Conservation (phyloP, 768 basidiomycete genomes). For the Russula griseocarnosa region DNA sequence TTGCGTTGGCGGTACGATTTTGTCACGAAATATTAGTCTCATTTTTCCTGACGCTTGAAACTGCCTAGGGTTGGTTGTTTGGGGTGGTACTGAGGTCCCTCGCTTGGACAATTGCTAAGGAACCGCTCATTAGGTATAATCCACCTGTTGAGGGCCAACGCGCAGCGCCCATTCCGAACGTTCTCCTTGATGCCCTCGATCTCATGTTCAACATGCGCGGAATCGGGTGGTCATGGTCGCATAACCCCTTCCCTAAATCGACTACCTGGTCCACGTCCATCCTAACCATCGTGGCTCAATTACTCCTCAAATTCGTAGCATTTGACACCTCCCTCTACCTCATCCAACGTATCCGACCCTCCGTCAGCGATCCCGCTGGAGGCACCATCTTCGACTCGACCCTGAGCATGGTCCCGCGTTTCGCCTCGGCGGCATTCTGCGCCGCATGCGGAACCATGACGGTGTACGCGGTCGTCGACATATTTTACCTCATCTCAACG, state of each 20-base stretch:
- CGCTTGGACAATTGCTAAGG: slow-evolving; percentile 16
- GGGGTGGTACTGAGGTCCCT: slow-evolving; percentile 3
- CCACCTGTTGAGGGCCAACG: neutral
- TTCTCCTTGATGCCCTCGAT: slow-evolving; percentile 24
- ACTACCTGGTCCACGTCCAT: neutral
- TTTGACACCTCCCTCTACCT: slow-evolving; percentile 14
- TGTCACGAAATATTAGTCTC: neutral
- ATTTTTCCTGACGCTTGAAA: too few relatives aligned
- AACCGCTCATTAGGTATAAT: slow-evolving; percentile 11
- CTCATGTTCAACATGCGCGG: slow-evolving; percentile 22
- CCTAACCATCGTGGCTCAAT: neutral
- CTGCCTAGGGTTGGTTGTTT: too few relatives aligned
- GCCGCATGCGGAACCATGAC: slow-evolving; percentile 16
- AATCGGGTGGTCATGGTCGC: slow-evolving; percentile 27
- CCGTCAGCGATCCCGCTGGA: slow-evolving; percentile 7
- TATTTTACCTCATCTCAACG: slow-evolving; percentile 31
- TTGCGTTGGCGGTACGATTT: slow-evolving; percentile 15
- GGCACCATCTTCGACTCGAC: slow-evolving; percentile 22
- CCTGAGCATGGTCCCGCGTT: neutral
- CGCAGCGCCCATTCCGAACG: neutral
- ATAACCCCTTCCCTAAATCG: slow-evolving; percentile 3
- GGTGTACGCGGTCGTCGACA: slow-evolving; percentile 22
- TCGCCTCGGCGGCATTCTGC: neutral
- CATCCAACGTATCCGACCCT: slow-evolving; percentile 12
- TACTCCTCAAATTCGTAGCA: slow-evolving; percentile 6